A percentile compares a stretch with the other conserved stretches of the same genome.
phyloP scores from a whole-genome alignment of 2,329 filamentous ascomycete genomes.

The Diaporthe vaccinii region DNA sequence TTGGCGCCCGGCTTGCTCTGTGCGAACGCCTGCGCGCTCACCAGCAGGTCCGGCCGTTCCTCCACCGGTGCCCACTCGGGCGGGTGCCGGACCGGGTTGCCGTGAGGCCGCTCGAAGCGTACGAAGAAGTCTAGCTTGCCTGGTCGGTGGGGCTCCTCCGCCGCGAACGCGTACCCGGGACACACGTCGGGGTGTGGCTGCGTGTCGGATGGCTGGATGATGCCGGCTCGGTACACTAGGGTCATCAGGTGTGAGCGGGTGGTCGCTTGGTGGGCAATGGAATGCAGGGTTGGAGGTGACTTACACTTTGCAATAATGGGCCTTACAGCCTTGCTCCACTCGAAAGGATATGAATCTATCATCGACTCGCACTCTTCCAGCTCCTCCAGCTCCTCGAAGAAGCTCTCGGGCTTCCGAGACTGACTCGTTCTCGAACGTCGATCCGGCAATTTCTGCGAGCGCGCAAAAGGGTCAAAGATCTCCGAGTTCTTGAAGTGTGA shows the following conservation, averaged over 20 bases:
- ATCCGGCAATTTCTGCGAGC: not conserved
- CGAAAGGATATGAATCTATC: not conserved
- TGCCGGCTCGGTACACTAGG: constrained; percentile 60
- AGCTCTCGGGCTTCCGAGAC: constrained; percentile 5
- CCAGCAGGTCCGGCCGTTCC: constrained; percentile 26
- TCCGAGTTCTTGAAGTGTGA: not conserved
- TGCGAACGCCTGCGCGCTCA: not conserved
- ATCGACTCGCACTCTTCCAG: not conserved
- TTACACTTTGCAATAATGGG: constrained; percentile 21
- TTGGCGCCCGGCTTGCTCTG: constrained; percentile 50
- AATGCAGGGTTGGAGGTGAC: not conserved
- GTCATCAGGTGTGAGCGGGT: constrained; percentile 12
- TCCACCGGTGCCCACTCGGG: not conserved
- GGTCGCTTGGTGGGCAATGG: not conserved
- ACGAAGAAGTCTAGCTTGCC: constrained; percentile 58
- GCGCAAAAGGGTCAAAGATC: constrained; percentile 15
- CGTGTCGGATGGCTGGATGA: constrained; percentile 51
- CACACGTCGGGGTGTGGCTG: constrained; percentile 47
- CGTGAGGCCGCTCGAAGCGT: constrained; percentile 51
- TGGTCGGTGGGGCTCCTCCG: constrained; percentile 52
- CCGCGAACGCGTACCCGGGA: constrained; percentile 54
- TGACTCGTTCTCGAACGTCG: not conserved
- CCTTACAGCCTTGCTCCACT: constrained; percentile 6
- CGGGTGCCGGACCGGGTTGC: not conserved
- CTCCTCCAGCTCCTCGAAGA: constrained; percentile 16